phyloP scores from a whole-genome alignment of 2,329 filamentous ascomycete species.

The Immersiporthe knoxdaviesiana region DNA sequence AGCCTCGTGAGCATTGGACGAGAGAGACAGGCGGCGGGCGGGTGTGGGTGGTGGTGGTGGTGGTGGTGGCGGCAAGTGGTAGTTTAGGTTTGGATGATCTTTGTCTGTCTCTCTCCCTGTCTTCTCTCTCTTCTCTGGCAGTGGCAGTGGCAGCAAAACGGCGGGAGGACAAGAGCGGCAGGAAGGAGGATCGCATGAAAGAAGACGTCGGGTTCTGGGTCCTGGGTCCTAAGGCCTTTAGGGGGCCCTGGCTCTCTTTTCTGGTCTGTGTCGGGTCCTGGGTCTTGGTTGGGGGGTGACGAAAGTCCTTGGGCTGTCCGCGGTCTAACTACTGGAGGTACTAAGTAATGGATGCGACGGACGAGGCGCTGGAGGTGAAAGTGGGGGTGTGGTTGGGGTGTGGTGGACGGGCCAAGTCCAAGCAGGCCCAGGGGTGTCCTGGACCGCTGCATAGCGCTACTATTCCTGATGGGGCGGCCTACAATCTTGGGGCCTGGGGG shows the following conservation, averaged over 20 bases:
- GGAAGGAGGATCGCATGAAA: slow-evolving; percentile 14
- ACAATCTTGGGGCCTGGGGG: neutral
- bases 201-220: slow-evolving; percentile 7
- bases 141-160: slow-evolving; percentile 7
- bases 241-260: slow-evolving; percentile 4
- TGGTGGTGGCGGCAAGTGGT: neutral
- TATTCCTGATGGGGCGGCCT: slow-evolving; percentile 8
- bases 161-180: slow-evolving; percentile 9
- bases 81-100: neutral
- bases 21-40: neutral
- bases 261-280: neutral
- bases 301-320: slow-evolving; percentile 1
- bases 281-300: neutral
- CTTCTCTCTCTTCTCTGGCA: neutral
- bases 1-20: slow-evolving; percentile 15
- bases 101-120: too few species aligned
- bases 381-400: slow-evolving; percentile 6
- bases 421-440: slow-evolving; percentile 9
- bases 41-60: slow-evolving; percentile 10
- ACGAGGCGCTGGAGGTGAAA: neutral
- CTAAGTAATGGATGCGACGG: neutral
- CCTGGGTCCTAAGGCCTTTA: slow-evolving; percentile 4
- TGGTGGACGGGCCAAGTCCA: slow-evolving; percentile 1
- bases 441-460: slow-evolving; percentile 1
- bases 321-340: neutral